A percentile compares a stretch with the other conserved stretches of the same genome.
Evolutionary conservation across 768 basidiomycete species (phyloP).

Genomic region (Pisolithus sp.): DNA sequence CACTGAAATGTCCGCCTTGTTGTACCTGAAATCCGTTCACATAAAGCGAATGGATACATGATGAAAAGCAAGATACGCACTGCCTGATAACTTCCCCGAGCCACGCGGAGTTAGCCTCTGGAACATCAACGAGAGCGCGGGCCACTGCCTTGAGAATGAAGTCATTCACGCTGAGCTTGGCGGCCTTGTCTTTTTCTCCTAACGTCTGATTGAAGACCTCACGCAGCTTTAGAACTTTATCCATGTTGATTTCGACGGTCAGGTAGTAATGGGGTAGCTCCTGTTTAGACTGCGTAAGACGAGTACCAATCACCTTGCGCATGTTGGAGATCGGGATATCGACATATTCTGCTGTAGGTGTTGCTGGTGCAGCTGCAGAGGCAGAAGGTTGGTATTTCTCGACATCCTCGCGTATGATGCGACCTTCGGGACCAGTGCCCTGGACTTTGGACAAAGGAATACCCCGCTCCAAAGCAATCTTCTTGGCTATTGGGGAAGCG

Average conservation of each 20-base stretch:
- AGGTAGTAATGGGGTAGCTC: constrained; percentile 97
- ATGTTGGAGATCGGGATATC: constrained; percentile 92
- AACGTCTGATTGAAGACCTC: constrained; percentile 92
- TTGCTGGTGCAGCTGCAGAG: constrained; percentile 37
- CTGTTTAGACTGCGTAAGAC: constrained; percentile 90
- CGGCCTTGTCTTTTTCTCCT: constrained; percentile 79
- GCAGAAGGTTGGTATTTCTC: constrained; percentile 73
- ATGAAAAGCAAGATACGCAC: constrained; percentile 41
- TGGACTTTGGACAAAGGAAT: constrained; percentile 86
- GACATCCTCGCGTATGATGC: constrained; percentile 91
- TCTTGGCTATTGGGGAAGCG: constrained; percentile 93
- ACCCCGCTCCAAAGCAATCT: constrained; percentile 90
- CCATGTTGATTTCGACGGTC: constrained; percentile 94
- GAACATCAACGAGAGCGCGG: constrained; percentile 88
- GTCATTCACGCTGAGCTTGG: constrained; percentile 96
- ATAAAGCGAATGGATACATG: neutral
- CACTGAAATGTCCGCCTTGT: constrained; percentile 94
- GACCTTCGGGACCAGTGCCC: constrained; percentile 89
- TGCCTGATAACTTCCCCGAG: constrained; percentile 91
- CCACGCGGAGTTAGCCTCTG: constrained; percentile 98
- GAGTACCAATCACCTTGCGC: constrained; percentile 86
- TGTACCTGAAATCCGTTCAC: constrained; percentile 52
- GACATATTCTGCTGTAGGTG: constrained; percentile 67
- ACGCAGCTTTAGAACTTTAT: constrained; percentile 87
- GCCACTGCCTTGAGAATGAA: constrained; percentile 94